Evolutionary conservation across 139 green algal species (phyloP), one percentile per base, ranked within the genome.

Genomic region (Asterochloris erici): DNA sequence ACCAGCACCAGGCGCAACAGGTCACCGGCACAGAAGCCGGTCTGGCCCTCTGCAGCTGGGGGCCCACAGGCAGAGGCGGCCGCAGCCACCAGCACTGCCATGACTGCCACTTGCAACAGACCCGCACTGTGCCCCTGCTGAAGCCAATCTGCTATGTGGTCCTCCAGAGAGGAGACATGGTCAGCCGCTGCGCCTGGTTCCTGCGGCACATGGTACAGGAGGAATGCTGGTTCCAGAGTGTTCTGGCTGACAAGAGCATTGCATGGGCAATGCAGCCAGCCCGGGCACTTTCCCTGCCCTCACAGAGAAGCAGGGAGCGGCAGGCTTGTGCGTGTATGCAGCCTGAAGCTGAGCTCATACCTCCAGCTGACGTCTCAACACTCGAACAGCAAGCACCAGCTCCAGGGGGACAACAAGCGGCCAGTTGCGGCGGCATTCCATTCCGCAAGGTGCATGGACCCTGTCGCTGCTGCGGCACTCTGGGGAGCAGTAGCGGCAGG

Each of bases 361-460:
- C 27, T 71, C n/a, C 27, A 9, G 17, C 19, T 63, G 13, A 24
- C 62, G 28, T 29, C 14, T 54, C 23, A 29, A 78, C 74, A 89
- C 28, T 10, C 86, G 74, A 19, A 79, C 70, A 29, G 88, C 88
- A 16, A 89, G 83, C 21, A 92, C 62, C 14, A 84, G 85, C 38
- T 90, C 83, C 15, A 81, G 64, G 10, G 90, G 90, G 68, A 93
- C 81, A 71, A 93, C 62, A 27, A 79, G 63, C 0, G 77, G 23
- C 90, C 90, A 93, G 17, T 87, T 76, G 11, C 90, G 62, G n/a
- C 90, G 80, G 79, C 90, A 93, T 82, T 93, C 87, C 11, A 77
- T 38, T 21, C 88, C 85, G 17, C 24, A 11, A 63, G 81, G 75
- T 0, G 66, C 68, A 16, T 26, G 54, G 84, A 92, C 87, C 0